Evolutionary conservation across 1,284 basidiomycete genomes (phyloP).

Genomic region (Apiotrichum domesticum): DNA sequence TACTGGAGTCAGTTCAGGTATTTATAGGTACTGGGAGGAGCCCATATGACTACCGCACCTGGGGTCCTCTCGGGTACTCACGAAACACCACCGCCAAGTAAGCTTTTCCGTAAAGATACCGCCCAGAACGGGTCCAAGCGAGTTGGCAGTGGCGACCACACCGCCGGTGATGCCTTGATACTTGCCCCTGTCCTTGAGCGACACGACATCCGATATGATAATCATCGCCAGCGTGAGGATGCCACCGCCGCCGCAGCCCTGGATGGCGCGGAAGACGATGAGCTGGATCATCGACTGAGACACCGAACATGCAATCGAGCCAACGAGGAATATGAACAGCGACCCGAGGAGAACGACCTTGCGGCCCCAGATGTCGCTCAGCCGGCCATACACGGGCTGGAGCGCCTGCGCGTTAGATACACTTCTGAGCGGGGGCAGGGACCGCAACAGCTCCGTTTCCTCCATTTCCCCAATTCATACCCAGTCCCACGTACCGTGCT

Average conservation of each 20-base stretch:
- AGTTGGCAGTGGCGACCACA: constrained; percentile 36
- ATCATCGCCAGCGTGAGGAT: constrained; percentile 31
- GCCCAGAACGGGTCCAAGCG: constrained; percentile 41
- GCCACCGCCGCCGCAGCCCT: constrained; percentile 29
- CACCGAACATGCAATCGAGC: constrained; percentile 49
- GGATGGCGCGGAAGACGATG: constrained; percentile 56
- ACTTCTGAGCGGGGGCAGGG: background rate
- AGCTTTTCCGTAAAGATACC: constrained; percentile 34
- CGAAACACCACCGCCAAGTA: constrained; percentile 35
- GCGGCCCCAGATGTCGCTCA: constrained; percentile 68
- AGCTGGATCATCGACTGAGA: constrained; percentile 60
- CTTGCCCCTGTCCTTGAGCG: constrained; percentile 42
- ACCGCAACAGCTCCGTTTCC: background rate
- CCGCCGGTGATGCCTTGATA: constrained; percentile 41
- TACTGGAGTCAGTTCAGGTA: constrained; percentile 47
- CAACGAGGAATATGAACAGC: constrained; percentile 58
- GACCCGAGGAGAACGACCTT: constrained; percentile 51
- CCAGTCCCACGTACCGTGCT: constrained; percentile 5
- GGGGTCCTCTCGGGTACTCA: background rate
- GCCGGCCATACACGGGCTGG: constrained; percentile 59
- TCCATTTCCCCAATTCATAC: background rate
- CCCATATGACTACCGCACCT: background rate
- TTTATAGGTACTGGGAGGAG: background rate
- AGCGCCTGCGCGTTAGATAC: constrained; percentile 35
- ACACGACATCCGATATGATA: constrained; percentile 32